These are phyloP conservation scores for Phalaenopsis equestris DNA, from an alignment of 106 monocot species.

Conservation along the genomic window DNA sequence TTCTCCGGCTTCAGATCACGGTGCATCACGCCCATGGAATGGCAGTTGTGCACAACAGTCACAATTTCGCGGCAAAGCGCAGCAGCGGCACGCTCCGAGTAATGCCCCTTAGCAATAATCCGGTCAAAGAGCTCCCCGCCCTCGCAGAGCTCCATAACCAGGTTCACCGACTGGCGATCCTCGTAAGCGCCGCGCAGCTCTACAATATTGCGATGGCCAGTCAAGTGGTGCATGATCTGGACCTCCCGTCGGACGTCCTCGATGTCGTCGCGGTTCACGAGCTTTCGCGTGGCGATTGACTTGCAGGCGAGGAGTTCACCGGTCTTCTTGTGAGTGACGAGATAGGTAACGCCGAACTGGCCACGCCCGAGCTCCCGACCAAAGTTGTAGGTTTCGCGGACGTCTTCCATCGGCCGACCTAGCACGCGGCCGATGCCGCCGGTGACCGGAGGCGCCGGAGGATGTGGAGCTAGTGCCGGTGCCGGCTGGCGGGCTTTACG, in stretches of 20 bases:
- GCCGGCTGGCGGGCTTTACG: neutral
- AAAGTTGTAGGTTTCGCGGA: conserved; percentile 43
- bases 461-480: neutral
- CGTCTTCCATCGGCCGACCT: conserved; percentile 44
- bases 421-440: conserved; percentile 35
- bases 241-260: conserved; percentile 66
- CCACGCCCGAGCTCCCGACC: conserved; percentile 60
- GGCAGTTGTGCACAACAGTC: conserved; percentile 40
- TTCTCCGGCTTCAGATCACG: conserved; percentile 57
- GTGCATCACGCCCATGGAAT: conserved; percentile 61
- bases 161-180: conserved; percentile 66
- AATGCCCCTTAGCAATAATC: conserved; percentile 54
- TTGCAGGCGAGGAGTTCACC: conserved; percentile 53
- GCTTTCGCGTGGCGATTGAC: conserved; percentile 59
- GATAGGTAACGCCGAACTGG: conserved; percentile 62
- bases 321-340: conserved; percentile 33
- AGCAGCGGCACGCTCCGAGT: conserved; percentile 50
- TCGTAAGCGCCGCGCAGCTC: conserved; percentile 55
- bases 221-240: conserved; percentile 80
- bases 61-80: conserved; percentile 46
- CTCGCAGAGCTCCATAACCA: conserved; percentile 81
- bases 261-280: conserved; percentile 35
- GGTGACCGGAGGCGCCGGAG: neutral
- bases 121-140: conserved; percentile 82
- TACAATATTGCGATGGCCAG: conserved; percentile 64